Conservation (phyloP, 1,284 basidiomycete genomes). For the Papiliotrema fonsecae region DNA sequence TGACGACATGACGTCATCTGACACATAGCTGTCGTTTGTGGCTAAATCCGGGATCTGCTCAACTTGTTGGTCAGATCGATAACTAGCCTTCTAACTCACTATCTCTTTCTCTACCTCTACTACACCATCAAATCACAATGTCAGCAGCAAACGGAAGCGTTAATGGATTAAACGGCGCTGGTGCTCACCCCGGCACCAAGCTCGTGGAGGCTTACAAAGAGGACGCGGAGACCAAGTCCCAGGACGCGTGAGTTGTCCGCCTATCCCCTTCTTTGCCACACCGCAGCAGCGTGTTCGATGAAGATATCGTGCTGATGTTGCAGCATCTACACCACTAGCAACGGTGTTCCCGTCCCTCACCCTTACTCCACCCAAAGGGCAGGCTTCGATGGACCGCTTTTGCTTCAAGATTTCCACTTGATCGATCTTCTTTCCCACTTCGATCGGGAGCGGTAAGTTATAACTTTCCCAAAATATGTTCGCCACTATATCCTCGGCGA, state of each 20-base stretch:
- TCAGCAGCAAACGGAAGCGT: background rate
- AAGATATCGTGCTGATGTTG: background rate
- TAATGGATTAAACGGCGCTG: background rate
- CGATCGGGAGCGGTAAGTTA: slow-evolving; percentile 67
- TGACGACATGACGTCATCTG: background rate
- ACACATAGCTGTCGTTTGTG: background rate
- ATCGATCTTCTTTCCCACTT: slow-evolving; percentile 87
- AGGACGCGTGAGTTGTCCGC: slow-evolving; percentile 3
- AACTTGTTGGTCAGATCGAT: background rate
- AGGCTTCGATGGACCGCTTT: slow-evolving; percentile 70
- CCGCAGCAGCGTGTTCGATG: background rate
- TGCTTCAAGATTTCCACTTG: slow-evolving; percentile 89
- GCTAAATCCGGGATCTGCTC: background rate
- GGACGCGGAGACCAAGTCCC: slow-evolving; percentile 2
- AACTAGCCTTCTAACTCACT: background rate
- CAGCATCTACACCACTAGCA: slow-evolving; percentile 71
- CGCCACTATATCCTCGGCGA: background rate
- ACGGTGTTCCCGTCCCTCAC: slow-evolving; percentile 63
- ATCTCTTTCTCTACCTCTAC: background rate
- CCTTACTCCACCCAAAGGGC: slow-evolving; percentile 67
- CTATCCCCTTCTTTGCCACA: background rate
- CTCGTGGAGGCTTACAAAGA: slow-evolving; percentile 3
- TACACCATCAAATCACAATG: background rate
- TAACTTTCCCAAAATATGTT: slow-evolving; percentile 5
- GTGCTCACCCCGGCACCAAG: background rate